phyloP scores from a whole-genome alignment of 164 flowering plant genomes.

The Magnolia changhungtana region DNA sequence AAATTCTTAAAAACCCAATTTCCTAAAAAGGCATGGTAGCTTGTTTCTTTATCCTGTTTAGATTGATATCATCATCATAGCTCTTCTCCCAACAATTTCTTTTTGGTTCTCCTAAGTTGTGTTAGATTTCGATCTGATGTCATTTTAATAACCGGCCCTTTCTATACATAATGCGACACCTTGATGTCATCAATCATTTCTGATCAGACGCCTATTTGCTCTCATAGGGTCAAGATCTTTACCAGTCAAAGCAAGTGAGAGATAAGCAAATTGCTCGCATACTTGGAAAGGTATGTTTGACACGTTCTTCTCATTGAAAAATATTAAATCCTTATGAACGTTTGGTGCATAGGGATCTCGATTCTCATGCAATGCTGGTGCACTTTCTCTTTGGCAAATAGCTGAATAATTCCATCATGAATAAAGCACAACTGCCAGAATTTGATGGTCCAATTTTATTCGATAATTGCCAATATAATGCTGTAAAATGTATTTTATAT shows the following conservation, averaged over 20 bases:
- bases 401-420: background rate
- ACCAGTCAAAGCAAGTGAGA: conserved; percentile 85
- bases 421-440: background rate
- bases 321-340: background rate
- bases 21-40: background rate
- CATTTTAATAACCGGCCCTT: background rate
- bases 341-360: background rate
- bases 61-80: background rate
- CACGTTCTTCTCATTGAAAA: background rate
- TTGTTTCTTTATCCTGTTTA: background rate
- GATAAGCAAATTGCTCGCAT: conserved; percentile 98
- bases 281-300: conserved; percentile 78
- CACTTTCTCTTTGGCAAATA: background rate
- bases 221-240: conserved; percentile 90
- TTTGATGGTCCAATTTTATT: background rate
- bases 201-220: conserved; percentile 15
- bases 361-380: background rate
- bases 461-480: background rate
- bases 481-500: background rate
- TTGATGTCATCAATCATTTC: background rate
- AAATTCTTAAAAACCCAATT: background rate
- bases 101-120: background rate
- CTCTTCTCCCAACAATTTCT: too few relatives aligned
- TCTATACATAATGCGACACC: background rate
- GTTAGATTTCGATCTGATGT: background rate